These are phyloP conservation scores for Bryoerythrophyllum caledonicum DNA, from an alignment of 225 moss, liverwort and hornwort genomes.

Conservation along the genomic window DNA sequence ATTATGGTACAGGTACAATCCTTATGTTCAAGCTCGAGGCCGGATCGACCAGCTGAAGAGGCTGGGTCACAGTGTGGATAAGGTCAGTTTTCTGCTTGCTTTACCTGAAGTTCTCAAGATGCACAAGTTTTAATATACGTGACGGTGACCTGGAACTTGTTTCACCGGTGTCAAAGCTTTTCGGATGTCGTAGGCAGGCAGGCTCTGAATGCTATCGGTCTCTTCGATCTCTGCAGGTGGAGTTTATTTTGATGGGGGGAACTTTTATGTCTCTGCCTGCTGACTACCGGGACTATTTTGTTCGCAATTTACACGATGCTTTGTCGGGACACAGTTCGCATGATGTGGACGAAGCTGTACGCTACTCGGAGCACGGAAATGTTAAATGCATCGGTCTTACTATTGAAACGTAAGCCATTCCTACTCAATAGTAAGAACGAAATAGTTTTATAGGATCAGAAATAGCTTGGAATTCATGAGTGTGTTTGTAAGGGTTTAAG, in stretches of 20 bases:
- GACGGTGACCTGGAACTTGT: not conserved
- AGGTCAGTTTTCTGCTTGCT: conserved; percentile 44
- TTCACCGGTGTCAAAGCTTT: not conserved
- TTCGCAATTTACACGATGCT: conserved; percentile 97
- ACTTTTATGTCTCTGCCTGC: conserved; percentile 97
- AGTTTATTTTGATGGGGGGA: conserved; percentile 99
- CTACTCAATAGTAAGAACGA: not conserved
- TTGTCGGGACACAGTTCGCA: conserved; percentile 93
- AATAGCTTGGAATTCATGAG: not conserved
- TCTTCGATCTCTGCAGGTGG: conserved; percentile 67
- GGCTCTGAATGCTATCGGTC: not conserved
- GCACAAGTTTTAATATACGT: not conserved
- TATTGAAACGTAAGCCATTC: conserved; percentile 82
- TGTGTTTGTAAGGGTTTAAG: conserved; percentile 9
- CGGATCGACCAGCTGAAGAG: conserved; percentile 97
- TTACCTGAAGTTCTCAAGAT: not conserved
- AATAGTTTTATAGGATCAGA: not conserved
- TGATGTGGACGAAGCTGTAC: conserved; percentile 89
- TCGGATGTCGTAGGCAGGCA: conserved; percentile 9
- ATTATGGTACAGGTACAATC: conserved; percentile 70
- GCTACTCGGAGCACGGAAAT: conserved; percentile 93
- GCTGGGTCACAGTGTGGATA: conserved; percentile 98
- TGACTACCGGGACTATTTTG: conserved; percentile 97
- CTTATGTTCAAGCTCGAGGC: conserved; percentile 96
- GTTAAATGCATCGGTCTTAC: conserved; percentile 99